Base-by-base conservation (phyloP, 257 asterid genomes). In the Solanum habrochaites region DNA sequence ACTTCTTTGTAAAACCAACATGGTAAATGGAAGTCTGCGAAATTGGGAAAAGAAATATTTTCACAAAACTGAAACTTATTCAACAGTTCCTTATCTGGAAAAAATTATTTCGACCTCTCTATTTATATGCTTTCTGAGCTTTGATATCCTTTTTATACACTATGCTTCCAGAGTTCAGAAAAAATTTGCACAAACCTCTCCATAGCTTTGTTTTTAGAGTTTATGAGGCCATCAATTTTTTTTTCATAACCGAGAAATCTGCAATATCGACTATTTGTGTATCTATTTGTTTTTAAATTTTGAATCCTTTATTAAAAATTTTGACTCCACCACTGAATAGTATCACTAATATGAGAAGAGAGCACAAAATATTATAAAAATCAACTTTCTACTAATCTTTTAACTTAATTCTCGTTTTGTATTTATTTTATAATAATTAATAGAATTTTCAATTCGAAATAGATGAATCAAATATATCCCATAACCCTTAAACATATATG, bases 11-110 rank as follows among this genome's bases (percentile, higher is more conserved):
- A 97, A 92, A 85, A 97, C 98, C 92, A 97, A 93, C 98, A 97
- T 96, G 89, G 99, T 95, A 89, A 95, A 97, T 84, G 99, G 99
- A 89, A 97, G 98, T 92, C 99, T 97, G 83, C 39, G 39, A 43
- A 84, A 83, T 47, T 80, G 45, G 85, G 45, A 37, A 7, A 80
- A 49, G 49, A 35, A 47, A 27, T 80, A 15, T 80, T 27, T 25
- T 45, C 83, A 81, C 20, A 49, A 47, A 47, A 81, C 85, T 11
- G 29, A 47, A 47, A 45, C 25, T 49, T 47, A 47, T 72, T 16
- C 85, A 47, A 16, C 27, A 47, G 14, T 25, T 45, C 42, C 42
- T 27, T 43, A 43, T 14, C 15, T 29, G 49, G 82, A 12, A 39
- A 80, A 45, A 8, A 80, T 15, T 27, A 16, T 80, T 25, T 45